Conservation (phyloP, 2,329 filamentous ascomycete genomes). For the Teratosphaeria destructans region DNA sequence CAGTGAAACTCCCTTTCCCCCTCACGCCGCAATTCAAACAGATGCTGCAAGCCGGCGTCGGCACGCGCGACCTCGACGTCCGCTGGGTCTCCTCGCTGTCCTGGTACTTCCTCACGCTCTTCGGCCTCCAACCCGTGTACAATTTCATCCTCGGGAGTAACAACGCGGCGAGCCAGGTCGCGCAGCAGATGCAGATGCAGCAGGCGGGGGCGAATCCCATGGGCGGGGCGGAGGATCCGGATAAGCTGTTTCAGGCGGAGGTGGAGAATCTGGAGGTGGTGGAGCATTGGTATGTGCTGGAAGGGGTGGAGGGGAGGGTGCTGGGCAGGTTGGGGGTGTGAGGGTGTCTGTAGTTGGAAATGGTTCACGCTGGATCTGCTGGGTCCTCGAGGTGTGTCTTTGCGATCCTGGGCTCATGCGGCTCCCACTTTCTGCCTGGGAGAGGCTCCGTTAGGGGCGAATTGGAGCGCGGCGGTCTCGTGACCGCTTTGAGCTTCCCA, state of each 20-base stretch:
- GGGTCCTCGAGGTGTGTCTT: not conserved
- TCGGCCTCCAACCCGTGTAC: conserved; percentile 92
- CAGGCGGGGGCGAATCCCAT: conserved; percentile 49
- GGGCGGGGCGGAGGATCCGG: conserved; percentile 82
- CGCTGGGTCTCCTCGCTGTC: conserved; percentile 97
- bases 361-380: not conserved
- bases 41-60: conserved; percentile 95
- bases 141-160: conserved; percentile 94
- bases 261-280: conserved; percentile 92
- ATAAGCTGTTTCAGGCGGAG: conserved; percentile 89
- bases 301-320: conserved; percentile 77
- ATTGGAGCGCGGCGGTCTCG: too few relatives aligned
- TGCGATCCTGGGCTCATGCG: too few relatives aligned
- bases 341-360: not conserved
- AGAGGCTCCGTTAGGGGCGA: too few relatives aligned
- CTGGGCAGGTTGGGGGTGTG: conserved; percentile 35
- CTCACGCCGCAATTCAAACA: conserved; percentile 98
- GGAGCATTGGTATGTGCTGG: conserved; percentile 84
- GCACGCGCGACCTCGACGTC: conserved; percentile 90
- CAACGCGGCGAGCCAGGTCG: conserved; percentile 87
- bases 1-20: conserved; percentile 93
- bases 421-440: too few relatives aligned
- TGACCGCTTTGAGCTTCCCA: too few relatives aligned
- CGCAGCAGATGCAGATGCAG: conserved; percentile 57
- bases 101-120: conserved; percentile 97